Conservation (phyloP, 2,329 filamentous ascomycete genomes). For the Penicillium decumbens region DNA sequence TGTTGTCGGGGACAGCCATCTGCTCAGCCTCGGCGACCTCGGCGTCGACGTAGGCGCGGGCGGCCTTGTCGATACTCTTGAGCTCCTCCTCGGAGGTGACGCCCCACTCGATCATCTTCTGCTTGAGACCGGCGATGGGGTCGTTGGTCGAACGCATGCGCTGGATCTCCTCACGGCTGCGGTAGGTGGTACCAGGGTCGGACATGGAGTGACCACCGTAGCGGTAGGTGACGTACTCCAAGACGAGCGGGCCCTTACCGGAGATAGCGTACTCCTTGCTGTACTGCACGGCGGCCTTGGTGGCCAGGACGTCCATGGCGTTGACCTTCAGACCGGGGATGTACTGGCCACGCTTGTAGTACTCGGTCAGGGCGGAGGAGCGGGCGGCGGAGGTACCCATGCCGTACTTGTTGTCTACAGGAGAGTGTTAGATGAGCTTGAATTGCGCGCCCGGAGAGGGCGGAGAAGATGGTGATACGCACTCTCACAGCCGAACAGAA, state of each 20-base stretch:
- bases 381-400: slow-evolving; percentile 97
- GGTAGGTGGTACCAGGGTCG: slow-evolving; percentile 97
- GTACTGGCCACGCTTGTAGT: slow-evolving; percentile 99
- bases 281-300: slow-evolving; percentile 93
- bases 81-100: slow-evolving; percentile 90
- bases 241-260: slow-evolving; percentile 88
- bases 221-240: slow-evolving; percentile 98
- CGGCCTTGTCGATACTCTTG: slow-evolving; percentile 93
- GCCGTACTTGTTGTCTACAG: slow-evolving; percentile 96
- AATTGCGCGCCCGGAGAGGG: not conserved
- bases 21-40: slow-evolving; percentile 88
- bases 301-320: slow-evolving; percentile 97
- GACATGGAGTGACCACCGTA: slow-evolving; percentile 99
- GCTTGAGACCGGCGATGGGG: slow-evolving; percentile 95
- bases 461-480: slow-evolving; percentile 41
- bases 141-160: slow-evolving; percentile 99
- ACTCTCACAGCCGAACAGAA: slow-evolving; percentile 98
- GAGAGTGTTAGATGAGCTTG: not conserved
- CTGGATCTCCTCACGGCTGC: slow-evolving; percentile 98
- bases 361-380: slow-evolving; percentile 93
- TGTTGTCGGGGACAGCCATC: slow-evolving; percentile 76
- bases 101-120: slow-evolving; percentile 95
- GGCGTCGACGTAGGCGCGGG: slow-evolving; percentile 74
- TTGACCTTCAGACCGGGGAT: slow-evolving; percentile 99
- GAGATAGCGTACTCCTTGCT: slow-evolving; percentile 79